A percentile compares a stretch with the other conserved stretches of the same genome.
Evolutionary conservation across 1,284 basidiomycete genomes (phyloP).

Genomic region (Microbotryomycetes sp.): DNA sequence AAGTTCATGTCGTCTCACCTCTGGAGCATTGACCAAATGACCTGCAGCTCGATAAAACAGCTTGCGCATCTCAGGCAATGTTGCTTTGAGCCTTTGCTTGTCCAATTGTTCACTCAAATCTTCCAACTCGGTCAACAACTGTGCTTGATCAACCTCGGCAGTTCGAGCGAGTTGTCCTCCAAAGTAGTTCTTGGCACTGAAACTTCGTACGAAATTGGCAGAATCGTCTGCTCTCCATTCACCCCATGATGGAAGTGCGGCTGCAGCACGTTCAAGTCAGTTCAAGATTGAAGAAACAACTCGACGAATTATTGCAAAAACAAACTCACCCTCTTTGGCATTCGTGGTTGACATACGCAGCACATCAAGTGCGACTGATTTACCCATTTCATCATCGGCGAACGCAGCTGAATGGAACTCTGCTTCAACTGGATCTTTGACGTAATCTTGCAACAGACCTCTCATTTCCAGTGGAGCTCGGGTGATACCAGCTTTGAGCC

Average conservation of each 20-base stretch:
- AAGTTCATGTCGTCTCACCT: constrained; percentile 48
- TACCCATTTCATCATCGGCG: constrained; percentile 72
- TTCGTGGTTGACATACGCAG: constrained; percentile 47
- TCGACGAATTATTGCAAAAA: neutral
- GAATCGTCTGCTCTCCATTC: constrained; percentile 41
- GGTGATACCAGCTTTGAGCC: constrained; percentile 78
- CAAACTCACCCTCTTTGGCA: constrained; percentile 24
- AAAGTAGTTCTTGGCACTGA: constrained; percentile 67
- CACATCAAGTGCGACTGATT: constrained; percentile 77
- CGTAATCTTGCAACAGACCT: constrained; percentile 64
- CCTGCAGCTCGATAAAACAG: constrained; percentile 83
- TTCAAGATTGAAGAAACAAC: neutral
- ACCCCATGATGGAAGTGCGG: constrained; percentile 38
- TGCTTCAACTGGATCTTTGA: constrained; percentile 19
- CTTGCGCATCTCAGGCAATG: constrained; percentile 72
- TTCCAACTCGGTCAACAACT: constrained; percentile 63
- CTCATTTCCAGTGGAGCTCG: constrained; percentile 88
- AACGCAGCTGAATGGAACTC: constrained; percentile 10
- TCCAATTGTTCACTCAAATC: constrained; percentile 62
- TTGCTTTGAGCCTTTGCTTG: constrained; percentile 62
- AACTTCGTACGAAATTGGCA: constrained; percentile 31
- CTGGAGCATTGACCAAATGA: constrained; percentile 52
- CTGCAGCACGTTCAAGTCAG: constrained; percentile 21
- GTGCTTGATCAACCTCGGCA: constrained; percentile 51
- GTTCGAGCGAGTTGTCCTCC: constrained; percentile 32